Conservation (phyloP, 805 yeast species). For the Blastobotrys americana region DNA sequence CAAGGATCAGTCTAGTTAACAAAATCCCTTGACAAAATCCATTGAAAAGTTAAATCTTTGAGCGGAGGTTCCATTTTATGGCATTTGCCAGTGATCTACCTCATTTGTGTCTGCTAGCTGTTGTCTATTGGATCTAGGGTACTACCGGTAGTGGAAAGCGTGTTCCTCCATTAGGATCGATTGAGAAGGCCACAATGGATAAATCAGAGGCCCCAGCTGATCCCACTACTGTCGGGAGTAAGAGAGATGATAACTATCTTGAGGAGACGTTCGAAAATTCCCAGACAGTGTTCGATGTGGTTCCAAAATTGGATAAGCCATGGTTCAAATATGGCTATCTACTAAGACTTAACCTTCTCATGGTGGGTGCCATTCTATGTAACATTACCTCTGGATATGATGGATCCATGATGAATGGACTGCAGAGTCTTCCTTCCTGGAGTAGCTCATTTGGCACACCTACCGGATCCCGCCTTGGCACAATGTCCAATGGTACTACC, state of each 20-base stretch:
- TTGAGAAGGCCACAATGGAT: no score
- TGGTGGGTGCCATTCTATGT: conserved; percentile 12
- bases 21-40: no score
- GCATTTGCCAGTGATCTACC: no score
- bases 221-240: no score
- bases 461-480: conserved; percentile 14
- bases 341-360: conserved; percentile 12
- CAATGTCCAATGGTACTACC: conserved; percentile 27
- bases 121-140: no score
- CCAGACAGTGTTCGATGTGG: conserved; percentile 6
- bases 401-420: conserved; percentile 18
- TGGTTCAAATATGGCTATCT: conserved; percentile 18
- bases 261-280: neutral
- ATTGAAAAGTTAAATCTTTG: no score
- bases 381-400: conserved; percentile 18
- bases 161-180: no score
- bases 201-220: no score
- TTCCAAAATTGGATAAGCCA: conserved; percentile 13
- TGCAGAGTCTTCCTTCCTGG: conserved; percentile 22
- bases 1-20: no score
- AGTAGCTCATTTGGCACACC: conserved; percentile 16
- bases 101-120: no score
- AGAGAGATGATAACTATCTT: neutral
- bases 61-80: no score
- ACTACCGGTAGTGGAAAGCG: no score